Conservation (phyloP, 129 eudicot genomes). For the Smallanthus sonchifolius region DNA sequence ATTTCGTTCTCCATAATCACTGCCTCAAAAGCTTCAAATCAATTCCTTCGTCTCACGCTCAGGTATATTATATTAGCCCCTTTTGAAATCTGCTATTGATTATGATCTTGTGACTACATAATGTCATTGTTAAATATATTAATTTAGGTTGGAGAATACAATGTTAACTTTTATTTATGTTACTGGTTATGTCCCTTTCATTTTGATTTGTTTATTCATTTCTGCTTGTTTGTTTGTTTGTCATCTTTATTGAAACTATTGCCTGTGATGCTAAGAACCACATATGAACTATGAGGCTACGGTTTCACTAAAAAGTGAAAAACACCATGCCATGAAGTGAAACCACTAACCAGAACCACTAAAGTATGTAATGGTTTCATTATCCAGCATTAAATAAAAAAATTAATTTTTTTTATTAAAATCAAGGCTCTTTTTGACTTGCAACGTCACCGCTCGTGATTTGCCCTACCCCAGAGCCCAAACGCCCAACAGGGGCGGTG, state of each 20-base stretch:
- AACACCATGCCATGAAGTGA: too few relatives aligned
- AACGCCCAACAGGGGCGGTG: too few relatives aligned
- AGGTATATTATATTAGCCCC: not conserved
- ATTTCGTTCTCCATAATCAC: conserved; percentile 66
- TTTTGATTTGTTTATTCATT: not conserved
- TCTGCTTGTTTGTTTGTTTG: not conserved
- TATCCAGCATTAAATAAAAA: too few relatives aligned
- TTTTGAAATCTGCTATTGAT: not conserved
- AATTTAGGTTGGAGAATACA: not conserved
- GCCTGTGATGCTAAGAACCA: not conserved
- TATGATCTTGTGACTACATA: not conserved
- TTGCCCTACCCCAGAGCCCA: too few relatives aligned
- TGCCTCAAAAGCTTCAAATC: conserved; percentile 80
- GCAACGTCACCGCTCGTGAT: too few relatives aligned
- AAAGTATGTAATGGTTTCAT: too few relatives aligned
- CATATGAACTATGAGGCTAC: not conserved
- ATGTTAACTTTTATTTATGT: not conserved
- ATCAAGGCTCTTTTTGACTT: too few relatives aligned
- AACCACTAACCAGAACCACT: too few relatives aligned
- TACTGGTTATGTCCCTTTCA: not conserved
- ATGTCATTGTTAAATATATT: not conserved
- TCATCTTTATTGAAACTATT: not conserved
- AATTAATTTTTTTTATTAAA: too few relatives aligned
- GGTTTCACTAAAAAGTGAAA: too few relatives aligned
- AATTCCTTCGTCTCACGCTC: conserved; percentile 35